Conservation (phyloP, 495 filamentous ascomycete genomes). For the Trichoderma orchidacearum region DNA sequence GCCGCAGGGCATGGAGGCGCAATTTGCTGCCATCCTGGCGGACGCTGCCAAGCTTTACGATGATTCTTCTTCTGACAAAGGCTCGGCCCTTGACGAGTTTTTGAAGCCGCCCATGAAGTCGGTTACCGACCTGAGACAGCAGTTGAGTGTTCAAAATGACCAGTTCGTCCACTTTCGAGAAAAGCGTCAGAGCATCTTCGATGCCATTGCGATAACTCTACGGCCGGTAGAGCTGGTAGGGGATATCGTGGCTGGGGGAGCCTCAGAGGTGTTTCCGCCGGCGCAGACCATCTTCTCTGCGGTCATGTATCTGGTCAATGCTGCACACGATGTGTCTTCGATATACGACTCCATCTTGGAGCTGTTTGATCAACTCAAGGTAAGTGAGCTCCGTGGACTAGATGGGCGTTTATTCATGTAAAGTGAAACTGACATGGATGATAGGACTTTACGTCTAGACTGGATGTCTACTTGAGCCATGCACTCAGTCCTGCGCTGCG, state of each 20-base stretch:
- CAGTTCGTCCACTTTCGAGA: conserved; percentile 2
- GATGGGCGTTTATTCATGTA: too few species aligned
- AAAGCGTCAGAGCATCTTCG: background rate
- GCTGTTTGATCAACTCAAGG: conserved; percentile 12
- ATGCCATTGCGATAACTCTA: conserved; percentile 5
- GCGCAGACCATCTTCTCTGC: conserved; percentile 16
- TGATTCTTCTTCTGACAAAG: background rate
- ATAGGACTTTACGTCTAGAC: conserved; percentile 19
- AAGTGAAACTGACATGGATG: background rate
- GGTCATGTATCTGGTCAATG: conserved; percentile 15
- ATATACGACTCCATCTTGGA: conserved; percentile 17
- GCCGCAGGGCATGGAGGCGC: background rate
- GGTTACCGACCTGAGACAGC: background rate
- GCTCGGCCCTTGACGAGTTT: background rate
- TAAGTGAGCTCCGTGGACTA: background rate
- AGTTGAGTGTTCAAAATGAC: background rate
- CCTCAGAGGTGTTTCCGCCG: conserved; percentile 15
- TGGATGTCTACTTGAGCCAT: conserved; percentile 14
- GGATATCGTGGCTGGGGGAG: conserved; percentile 11
- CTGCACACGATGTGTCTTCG: conserved; percentile 18
- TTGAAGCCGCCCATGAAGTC: conserved; percentile 2
- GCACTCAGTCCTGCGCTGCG: conserved; percentile 11
- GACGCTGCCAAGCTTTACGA: conserved; percentile 1
- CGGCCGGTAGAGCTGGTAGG: conserved; percentile 16
- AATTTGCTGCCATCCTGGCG: conserved; percentile 1